These are phyloP conservation scores for Auricularia auricula-judae DNA, from an alignment of 768 basidiomycete genomes.

Conservation along the genomic window DNA sequence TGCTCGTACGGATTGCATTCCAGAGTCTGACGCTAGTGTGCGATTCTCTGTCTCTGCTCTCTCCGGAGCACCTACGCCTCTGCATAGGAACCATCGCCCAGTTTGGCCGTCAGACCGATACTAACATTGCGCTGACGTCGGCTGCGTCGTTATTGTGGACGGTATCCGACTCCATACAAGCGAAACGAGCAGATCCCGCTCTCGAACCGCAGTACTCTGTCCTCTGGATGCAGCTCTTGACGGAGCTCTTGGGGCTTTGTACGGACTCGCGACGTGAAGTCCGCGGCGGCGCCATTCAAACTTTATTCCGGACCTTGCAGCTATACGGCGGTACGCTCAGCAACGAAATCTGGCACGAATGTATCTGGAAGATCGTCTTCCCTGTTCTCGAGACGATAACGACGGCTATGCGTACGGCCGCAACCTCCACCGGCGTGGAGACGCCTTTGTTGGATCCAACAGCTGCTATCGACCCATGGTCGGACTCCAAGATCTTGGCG, in stretches of 20 bases:
- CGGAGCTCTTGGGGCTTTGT: conserved; percentile 74
- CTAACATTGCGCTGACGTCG: conserved; percentile 91
- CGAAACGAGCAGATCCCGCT: conserved; percentile 55
- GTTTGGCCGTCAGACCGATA: conserved; percentile 87
- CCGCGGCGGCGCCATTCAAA: conserved; percentile 88
- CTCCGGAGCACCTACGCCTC: conserved; percentile 67
- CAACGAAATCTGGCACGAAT: conserved; percentile 76
- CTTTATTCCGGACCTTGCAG: conserved; percentile 86
- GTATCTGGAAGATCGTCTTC: conserved; percentile 85
- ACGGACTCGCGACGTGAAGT: conserved; percentile 79
- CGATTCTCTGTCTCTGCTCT: conserved; percentile 78
- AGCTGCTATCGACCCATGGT: conserved; percentile 46
- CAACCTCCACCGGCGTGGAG: conserved; percentile 7
- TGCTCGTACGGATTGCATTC: conserved; percentile 85
- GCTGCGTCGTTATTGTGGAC: conserved; percentile 92
- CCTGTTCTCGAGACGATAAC: conserved; percentile 70
- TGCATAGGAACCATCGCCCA: conserved; percentile 87
- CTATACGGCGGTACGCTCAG: conserved; percentile 84
- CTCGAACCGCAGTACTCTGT: conserved; percentile 64
- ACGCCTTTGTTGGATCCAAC: conserved; percentile 3
- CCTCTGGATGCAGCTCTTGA: conserved; percentile 88
- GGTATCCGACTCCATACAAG: conserved; percentile 90
- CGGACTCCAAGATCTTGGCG: conserved; percentile 81
- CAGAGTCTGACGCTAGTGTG: conserved; percentile 90
- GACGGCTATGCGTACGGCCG: conserved; percentile 34